These are phyloP conservation scores for Whalleya microplaca DNA, from an alignment of 2,329 filamentous ascomycete genomes.

Conservation along the genomic window DNA sequence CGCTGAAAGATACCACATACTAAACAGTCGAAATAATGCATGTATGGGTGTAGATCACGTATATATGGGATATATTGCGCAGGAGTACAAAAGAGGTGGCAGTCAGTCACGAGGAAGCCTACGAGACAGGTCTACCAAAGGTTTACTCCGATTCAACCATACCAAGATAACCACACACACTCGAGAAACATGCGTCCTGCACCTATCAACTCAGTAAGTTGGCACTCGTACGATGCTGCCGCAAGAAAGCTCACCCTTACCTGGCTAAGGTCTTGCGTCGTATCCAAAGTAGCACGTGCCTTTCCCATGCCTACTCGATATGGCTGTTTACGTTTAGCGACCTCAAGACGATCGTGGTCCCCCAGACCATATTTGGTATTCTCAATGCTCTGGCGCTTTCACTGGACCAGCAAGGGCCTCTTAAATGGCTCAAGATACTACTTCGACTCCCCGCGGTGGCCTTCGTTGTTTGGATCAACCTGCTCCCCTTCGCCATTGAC, in stretches of 20 bases:
- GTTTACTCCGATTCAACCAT: neutral
- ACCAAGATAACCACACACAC: neutral
- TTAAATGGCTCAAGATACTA: neutral
- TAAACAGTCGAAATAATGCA: neutral
- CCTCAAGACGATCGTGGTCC: conserved; percentile 16
- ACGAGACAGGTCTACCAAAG: neutral
- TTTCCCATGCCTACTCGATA: neutral
- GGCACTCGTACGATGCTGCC: neutral
- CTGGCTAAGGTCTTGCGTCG: neutral
- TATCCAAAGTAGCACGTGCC: neutral
- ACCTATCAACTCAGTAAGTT: neutral
- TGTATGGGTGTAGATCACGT: neutral
- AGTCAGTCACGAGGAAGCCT: neutral
- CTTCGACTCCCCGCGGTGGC: conserved; percentile 6
- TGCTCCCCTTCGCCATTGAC: conserved; percentile 11
- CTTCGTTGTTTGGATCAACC: conserved; percentile 9
- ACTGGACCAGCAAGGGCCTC: neutral
- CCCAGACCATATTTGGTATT: conserved; percentile 7
- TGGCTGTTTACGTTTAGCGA: conserved; percentile 19
- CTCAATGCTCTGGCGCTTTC: neutral
- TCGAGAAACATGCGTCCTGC: neutral
- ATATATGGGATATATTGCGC: neutral
- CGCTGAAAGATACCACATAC: neutral
- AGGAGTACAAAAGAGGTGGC: neutral
- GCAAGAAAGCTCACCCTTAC: neutral